Base-by-base conservation (phyloP, 306 rosid genomes). In the Echinosophora koreensis region DNA sequence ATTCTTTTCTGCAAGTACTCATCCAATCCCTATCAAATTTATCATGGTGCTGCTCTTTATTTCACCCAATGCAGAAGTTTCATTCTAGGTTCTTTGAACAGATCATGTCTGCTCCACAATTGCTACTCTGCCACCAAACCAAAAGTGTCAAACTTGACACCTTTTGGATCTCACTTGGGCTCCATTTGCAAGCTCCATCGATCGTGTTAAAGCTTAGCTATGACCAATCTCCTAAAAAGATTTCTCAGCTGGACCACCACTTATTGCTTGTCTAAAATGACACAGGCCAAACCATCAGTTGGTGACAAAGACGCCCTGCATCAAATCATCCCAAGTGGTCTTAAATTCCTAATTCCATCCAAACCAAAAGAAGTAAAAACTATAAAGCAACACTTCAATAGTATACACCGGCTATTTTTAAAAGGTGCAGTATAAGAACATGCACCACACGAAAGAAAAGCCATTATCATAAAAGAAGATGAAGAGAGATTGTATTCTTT, bases 231-330 rank as follows among this genome's bases (percentile, higher is more conserved):
- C 0, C 50, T 57, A 22, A 8, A 55, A 28, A 39, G 55, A n/a
- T n/a, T 41, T 22, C 55, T 64, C 37, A 47, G 17, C 30, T 74
- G 86, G 83, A 79, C 81, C 82, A 78, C 88, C 82, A 74, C 77
- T 51, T 22, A 22, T 22, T n/a, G 52, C 52, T 47, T 3, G 18
- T 34, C 60, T 16, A 47, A 54, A 38, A 41, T 81, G 71, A 71
- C 57, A 71, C 37, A 2, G 61, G 30, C 62, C 76, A 57, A 77
- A 77, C 82, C 5, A 27, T 18, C 17, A 28, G 22, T 27, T 38
- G 7, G 18, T 54, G 61, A 63, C 13, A 44, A 56, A 32, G 79
- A 82, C 75, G 39, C 69, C n/a, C 30, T 41, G 62, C 38, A 30
- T 51, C 62, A 11, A 44, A 7, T 5, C 8, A 38, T 42, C 56